These are phyloP conservation scores for Metrosideros polymorpha DNA, from an alignment of 441 rosid species.

Conservation along the genomic window DNA sequence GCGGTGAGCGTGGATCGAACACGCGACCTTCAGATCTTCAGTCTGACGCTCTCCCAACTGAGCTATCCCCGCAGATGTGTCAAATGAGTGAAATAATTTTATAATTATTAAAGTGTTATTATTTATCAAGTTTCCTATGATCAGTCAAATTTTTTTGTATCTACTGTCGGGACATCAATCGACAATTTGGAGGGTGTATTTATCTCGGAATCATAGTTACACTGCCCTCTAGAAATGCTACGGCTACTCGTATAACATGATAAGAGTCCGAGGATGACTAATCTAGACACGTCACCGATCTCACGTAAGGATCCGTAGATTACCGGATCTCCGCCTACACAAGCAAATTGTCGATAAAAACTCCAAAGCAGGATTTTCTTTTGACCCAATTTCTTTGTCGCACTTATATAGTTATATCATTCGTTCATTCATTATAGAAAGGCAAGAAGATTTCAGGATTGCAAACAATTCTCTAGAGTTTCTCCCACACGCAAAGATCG, in stretches of 20 bases:
- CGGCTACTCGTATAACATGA: background rate
- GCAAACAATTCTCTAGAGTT: background rate
- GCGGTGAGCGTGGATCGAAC: constrained; percentile 9
- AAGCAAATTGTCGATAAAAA: background rate
- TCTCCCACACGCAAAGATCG: background rate
- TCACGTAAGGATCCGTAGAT: background rate
- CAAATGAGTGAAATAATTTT: accelerated
- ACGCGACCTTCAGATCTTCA: constrained; percentile 5
- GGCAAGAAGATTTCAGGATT: background rate
- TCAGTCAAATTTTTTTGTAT: background rate
- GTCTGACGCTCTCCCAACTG: constrained; percentile 11
- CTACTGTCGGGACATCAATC: background rate
- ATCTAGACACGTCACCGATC: background rate
- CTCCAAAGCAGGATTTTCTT: background rate
- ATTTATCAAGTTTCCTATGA: accelerated
- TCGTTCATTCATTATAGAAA: background rate
- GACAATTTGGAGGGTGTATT: background rate
- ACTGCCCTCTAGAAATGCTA: background rate
- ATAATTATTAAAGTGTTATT: no score
- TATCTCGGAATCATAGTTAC: background rate
- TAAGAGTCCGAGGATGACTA: background rate
- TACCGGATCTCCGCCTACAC: background rate
- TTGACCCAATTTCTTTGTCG: background rate
- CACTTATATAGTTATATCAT: no score
- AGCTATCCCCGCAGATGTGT: background rate